Evolutionary conservation across 768 basidiomycete species (phyloP), one percentile per base, ranked within the genome.

Genomic region (Candolleomyces eurysporus): DNA sequence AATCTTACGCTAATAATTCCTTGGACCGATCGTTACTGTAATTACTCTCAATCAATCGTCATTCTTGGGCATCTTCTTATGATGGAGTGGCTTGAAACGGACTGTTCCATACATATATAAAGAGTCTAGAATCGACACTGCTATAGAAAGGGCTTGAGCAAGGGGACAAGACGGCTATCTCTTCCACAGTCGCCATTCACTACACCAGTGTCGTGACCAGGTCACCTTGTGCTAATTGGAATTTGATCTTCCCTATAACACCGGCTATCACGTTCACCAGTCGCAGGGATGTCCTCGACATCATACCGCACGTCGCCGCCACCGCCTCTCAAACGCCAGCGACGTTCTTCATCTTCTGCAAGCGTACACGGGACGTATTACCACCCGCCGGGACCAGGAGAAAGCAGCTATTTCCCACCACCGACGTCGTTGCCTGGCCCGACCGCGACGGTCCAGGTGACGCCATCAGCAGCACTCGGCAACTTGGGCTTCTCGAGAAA

Each of bases 1-100:
- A 68, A 64, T 72, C 62, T 67, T 75, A 53, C 71, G 69, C 62
- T 73, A 62, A 71, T 42, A 32, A 21, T 19, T 31, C 36, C 59
- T 58, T 16, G 30, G 57, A 59, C 48, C 62, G 59, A 52, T 61
- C 40, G 17, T 7, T 46, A 7, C 45, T 36, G 36, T 36, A 36
- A 36, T 46, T 46, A 21, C 45, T 46, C 45, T 46, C 19, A 17
- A 46, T 17, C 16, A 46, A 46, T 46, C 19, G 45, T 46, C 17
- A 46, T 21, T 46, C 36, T 36, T 36, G 36, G 8, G 36, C 36
- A 36, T 36, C 36, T 36, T 36, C 11, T 36, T 36, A 36, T 36
- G 36, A 36, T 36, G 8, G 36, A 36, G 36, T 36, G 36, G 36
- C 36, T 36, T 36, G 36, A 36, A 36, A 36, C 6, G 36, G 36